phyloP scores from a whole-genome alignment of 2,329 filamentous ascomycete genomes.

The Neurospora sp. region DNA sequence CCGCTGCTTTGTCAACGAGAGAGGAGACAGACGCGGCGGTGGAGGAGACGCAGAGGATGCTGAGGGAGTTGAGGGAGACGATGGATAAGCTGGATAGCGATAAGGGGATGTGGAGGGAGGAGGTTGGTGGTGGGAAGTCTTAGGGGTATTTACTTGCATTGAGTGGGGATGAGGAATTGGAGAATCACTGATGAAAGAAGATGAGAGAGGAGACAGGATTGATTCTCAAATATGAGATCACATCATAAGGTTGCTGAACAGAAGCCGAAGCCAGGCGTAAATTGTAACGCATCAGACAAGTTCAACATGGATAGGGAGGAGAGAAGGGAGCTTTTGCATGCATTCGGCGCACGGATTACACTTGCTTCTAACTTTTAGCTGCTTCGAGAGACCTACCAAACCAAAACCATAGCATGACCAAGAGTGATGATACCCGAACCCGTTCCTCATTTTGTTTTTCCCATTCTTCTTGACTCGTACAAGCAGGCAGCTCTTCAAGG shows the following conservation, averaged over 20 bases:
- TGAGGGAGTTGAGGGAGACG: conserved; percentile 17
- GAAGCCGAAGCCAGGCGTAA: not conserved
- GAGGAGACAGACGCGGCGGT: conserved; percentile 15
- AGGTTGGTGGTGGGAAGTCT: conserved; percentile 1
- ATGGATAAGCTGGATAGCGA: conserved; percentile 18
- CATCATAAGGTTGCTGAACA: conserved; percentile 5
- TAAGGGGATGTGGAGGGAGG: conserved; percentile 5
- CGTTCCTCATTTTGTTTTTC: not conserved
- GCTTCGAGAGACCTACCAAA: not conserved
- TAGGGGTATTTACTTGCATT: not conserved
- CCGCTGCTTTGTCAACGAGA: not conserved
- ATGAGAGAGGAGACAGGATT: not conserved
- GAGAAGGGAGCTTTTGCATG: not conserved
- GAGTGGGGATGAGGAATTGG: not conserved
- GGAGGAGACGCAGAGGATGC: conserved; percentile 15
- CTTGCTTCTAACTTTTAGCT: not conserved
- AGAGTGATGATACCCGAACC: not conserved
- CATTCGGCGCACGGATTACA: not conserved
- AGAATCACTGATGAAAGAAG: not conserved
- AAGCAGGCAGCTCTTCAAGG: not conserved
- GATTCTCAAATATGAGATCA: not conserved
- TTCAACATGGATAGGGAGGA: not conserved
- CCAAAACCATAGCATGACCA: not conserved
- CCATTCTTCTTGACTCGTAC: not conserved
- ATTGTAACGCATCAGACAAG: not conserved